A percentile compares a stretch with the other conserved stretches of the same genome.
Evolutionary conservation across 805 yeast genomes (phyloP).

Genomic region (Nakazawaea sp.): DNA sequence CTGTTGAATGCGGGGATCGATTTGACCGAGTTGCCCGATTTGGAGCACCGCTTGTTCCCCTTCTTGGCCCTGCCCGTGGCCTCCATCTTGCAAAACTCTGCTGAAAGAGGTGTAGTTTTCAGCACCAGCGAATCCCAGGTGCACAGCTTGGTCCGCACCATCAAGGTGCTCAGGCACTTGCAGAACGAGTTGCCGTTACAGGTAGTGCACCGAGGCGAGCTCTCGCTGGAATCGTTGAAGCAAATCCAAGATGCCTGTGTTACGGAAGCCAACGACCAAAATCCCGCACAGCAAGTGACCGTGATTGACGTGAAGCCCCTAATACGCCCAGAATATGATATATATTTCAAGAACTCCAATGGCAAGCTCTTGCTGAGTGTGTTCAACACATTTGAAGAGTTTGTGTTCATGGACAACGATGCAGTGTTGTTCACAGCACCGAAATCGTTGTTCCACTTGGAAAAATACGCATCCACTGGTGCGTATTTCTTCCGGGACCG

Average conservation of each 20-base stretch:
- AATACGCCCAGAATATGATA: conserved; percentile 3
- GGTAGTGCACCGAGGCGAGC: conserved; percentile 17
- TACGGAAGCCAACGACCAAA: conserved; percentile 16
- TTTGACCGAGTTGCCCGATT: conserved; percentile 11
- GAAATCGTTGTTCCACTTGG: conserved; percentile 26
- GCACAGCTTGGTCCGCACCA: conserved; percentile 13
- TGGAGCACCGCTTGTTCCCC: conserved; percentile 12
- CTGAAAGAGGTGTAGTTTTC: conserved; percentile 40
- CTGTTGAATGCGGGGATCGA: conserved; percentile 11
- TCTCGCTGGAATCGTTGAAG: conserved; percentile 20
- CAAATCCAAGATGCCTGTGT: conserved; percentile 18
- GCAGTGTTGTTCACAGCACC: conserved; percentile 32
- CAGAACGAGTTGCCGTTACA: conserved; percentile 18
- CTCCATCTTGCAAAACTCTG: conserved; percentile 1
- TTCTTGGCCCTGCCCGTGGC: conserved; percentile 1
- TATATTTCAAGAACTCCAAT: conserved; percentile 23
- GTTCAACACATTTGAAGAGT: conserved; percentile 30
- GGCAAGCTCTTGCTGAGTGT: conserved; percentile 30
- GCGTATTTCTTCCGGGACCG: conserved; percentile 46
- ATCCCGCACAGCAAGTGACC: conserved; percentile 9
- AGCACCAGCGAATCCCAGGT: conserved; percentile 39
- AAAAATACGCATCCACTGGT: conserved; percentile 27
- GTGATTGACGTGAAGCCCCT: conserved; percentile 13
- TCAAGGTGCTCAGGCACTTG: conserved; percentile 15
- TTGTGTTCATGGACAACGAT: conserved; percentile 35